Evolutionary conservation across 2,329 filamentous ascomycete genomes (phyloP).

Genomic region (Pseudogymnoascus sp.): DNA sequence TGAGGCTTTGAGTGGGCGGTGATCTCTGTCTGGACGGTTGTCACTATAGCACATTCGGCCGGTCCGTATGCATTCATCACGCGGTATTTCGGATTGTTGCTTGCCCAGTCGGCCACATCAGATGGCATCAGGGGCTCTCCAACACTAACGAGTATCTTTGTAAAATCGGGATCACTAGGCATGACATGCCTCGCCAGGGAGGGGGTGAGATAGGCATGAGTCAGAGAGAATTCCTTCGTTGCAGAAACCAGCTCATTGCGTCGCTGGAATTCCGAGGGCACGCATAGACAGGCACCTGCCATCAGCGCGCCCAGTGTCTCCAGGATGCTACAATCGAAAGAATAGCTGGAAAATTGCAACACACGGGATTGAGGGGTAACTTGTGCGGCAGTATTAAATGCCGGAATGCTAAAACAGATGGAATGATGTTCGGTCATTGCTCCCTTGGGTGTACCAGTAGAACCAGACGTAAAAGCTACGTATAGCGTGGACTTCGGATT

Average conservation of each 20-base stretch:
- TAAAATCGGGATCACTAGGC: constrained; percentile 65
- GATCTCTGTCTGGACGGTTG: constrained; percentile 27
- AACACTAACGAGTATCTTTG: constrained; percentile 73
- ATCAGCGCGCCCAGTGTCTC: constrained; percentile 8
- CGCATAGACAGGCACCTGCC: constrained; percentile 40
- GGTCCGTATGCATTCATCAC: constrained; percentile 59
- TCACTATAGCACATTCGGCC: constrained; percentile 49
- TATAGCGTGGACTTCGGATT: not conserved
- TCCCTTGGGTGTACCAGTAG: constrained; percentile 42
- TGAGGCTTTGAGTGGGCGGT: constrained; percentile 23
- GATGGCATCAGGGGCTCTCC: constrained; percentile 70
- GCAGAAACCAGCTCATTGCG: constrained; percentile 61
- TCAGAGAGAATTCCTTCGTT: constrained; percentile 51
- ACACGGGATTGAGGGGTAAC: constrained; percentile 32
- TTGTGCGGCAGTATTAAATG: constrained; percentile 24
- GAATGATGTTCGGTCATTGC: constrained; percentile 29
- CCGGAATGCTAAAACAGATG: constrained; percentile 12
- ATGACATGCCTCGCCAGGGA: constrained; percentile 72
- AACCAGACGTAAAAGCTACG: constrained; percentile 34
- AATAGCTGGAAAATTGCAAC: constrained; percentile 23
- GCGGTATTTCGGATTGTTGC: constrained; percentile 18
- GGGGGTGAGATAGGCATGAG: constrained; percentile 19
- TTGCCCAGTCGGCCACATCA: constrained; percentile 31
- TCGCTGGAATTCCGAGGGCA: constrained; percentile 57
- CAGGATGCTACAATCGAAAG: constrained; percentile 7